Conservation (phyloP, 768 basidiomycete genomes). For the Hygrophorus russula region DNA sequence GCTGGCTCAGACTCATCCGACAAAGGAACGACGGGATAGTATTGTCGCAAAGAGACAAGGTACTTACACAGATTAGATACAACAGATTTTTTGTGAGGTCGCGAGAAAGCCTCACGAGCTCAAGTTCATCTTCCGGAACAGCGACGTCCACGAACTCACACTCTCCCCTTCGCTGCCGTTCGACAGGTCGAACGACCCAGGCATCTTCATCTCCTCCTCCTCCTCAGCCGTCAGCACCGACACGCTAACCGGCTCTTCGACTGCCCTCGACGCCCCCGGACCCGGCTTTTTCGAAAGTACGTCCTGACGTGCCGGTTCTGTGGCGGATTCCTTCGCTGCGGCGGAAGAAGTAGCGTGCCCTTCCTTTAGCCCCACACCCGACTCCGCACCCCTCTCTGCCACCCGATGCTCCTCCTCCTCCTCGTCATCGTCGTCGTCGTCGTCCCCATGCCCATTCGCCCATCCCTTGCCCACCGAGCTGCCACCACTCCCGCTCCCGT, state of each 20-base stretch:
- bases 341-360: not conserved
- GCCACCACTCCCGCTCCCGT: conserved; percentile 4
- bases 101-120: not conserved
- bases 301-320: not conserved
- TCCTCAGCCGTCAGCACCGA: conserved; percentile 13
- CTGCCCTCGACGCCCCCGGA: too few relatives aligned
- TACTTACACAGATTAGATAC: not conserved
- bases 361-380: not conserved
- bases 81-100: too few relatives aligned
- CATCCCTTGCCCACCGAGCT: conserved; percentile 22
- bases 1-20: too few relatives aligned
- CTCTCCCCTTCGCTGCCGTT: conserved; percentile 3
- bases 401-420: conserved; percentile 5
- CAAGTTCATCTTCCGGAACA: conserved; percentile 5
- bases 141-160: conserved; percentile 1
- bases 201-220: conserved; percentile 30
- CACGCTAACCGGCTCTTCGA: conserved; percentile 1
- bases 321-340: not conserved
- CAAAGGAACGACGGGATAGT: too few relatives aligned
- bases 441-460: conserved; percentile 24
- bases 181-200: conserved; percentile 37
- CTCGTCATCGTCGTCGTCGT: conserved; percentile 21
- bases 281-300: too few relatives aligned
- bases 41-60: too few relatives aligned
- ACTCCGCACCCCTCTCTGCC: not conserved